Base-by-base conservation (phyloP, 2,329 filamentous ascomycete species). In the Tolypocladium inflatum region DNA sequence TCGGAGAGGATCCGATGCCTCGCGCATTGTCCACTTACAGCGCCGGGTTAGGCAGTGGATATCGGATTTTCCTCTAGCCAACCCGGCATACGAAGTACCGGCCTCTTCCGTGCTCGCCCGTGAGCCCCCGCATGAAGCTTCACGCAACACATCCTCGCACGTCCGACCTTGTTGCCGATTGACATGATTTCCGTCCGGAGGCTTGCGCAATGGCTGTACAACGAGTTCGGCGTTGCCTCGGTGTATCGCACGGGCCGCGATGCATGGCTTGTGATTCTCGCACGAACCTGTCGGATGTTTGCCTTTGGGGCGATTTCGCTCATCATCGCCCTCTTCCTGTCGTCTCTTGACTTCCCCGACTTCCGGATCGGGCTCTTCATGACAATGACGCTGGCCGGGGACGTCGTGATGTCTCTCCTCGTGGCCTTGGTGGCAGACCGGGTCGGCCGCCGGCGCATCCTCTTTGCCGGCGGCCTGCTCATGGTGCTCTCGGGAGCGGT, bases 291-390 rank as follows among this genome's bases (percentile, higher is more conserved):
- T 59, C 83, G 84, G 57, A 81, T 87, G 71, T 83, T 86, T 63
- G 83, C 84, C n/a, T 86, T 85, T 61, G 83, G 84, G 54, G 80
- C 80, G 57, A 80, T 78, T 23, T 80, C 83, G 0, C 74, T 87
- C 51, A 81, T 86, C 55, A 74, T 87, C 51, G 84, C 82, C 13
- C 79, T 84, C 19, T 86, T 85, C 66, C 79, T 87, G 55, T 77
- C 80, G 8, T 76, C 78, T 23, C 70, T 87, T 15, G 70, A 73
- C 0, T 78, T 85, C 57, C 75, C 82, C 0, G 83, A 86, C 66
- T 73, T 79, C 33, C 77, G 75, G 26, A 86, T 87, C 59, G 84
- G 84, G 7, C 66, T 86, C 8, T 86, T 87, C 63, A 85, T 87
- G 83, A 85, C 80, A 0, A 70, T 87, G 42, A 87, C 84, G 0